phyloP scores from a whole-genome alignment of 768 basidiomycete genomes.

The Tylopilus felleus region DNA sequence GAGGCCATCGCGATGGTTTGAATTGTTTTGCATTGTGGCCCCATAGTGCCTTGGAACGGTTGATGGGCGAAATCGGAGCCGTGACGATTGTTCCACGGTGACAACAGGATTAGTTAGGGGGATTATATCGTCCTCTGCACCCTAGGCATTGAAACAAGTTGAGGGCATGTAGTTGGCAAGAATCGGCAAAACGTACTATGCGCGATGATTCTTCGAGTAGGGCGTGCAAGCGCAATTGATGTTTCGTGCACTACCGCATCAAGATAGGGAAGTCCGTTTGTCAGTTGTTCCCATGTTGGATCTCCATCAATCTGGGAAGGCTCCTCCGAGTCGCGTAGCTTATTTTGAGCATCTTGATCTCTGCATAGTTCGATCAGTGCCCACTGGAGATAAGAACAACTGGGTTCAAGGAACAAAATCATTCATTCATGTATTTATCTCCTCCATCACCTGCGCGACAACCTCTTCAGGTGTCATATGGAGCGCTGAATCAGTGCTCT shows the following conservation, averaged over 20 bases:
- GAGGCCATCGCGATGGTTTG: constrained; percentile 61
- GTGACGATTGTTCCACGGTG: constrained; percentile 48
- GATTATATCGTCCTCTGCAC: constrained; percentile 52
- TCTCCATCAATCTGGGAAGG: constrained; percentile 42
- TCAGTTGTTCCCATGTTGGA: constrained; percentile 53
- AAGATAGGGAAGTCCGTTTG: constrained; percentile 49
- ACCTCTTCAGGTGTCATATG: constrained; percentile 41
- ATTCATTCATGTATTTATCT: neutral
- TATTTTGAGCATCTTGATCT: constrained; percentile 42
- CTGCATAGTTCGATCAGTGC: constrained; percentile 52
- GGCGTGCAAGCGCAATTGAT: constrained; percentile 42
- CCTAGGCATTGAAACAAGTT: constrained; percentile 31
- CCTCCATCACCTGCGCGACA: constrained; percentile 27
- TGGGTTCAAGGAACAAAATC: neutral
- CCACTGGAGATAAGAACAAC: constrained; percentile 33
- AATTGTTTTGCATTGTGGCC: constrained; percentile 57
- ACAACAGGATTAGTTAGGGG: constrained; percentile 49
- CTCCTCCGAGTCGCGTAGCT: constrained; percentile 49
- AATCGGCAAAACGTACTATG: constrained; percentile 3
- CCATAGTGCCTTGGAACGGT: constrained; percentile 55
- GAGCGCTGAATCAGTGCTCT: constrained; percentile 28
- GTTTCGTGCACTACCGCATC: constrained; percentile 49
- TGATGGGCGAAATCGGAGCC: constrained; percentile 44
- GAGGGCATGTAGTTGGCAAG: neutral
- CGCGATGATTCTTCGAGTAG: constrained; percentile 28